Evolutionary conservation across 1,284 basidiomycete genomes (phyloP), one percentile per base, ranked within the genome.

Genomic region (Malassezia nana): DNA sequence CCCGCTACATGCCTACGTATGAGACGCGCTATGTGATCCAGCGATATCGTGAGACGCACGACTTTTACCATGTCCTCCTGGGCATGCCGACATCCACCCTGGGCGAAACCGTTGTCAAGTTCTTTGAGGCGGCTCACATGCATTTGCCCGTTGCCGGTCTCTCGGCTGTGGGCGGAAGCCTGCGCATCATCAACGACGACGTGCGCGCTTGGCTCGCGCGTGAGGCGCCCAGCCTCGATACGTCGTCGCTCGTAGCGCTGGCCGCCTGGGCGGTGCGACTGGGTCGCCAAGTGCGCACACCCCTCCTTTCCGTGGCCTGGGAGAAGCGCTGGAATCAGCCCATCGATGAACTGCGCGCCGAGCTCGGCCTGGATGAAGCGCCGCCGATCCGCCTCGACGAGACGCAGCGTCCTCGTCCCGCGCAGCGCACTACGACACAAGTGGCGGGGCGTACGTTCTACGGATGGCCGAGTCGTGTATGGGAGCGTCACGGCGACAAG

Each of bases 81-180:
- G 83, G 83, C 55, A 81, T 95, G 24, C 90, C 89, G 0, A 89
- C 95, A 47, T 85, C 84, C 55, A 84, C 92, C 64, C 83, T 87
- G 50, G 89, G 86, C 51, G 94, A 98, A 75, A 81, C 96, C n/a
- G 86, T 90, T 0, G 82, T 98, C 75, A 98, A 99, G 75, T 86
- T 84, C 63, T 90, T 98, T 71, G 92, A 98, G 75, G 85, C 90
- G 63, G 82, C 87, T 20, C 95, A 98, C 75, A 82, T 96, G 74
- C 83, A 84, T 6, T 80, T 98, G 12, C 92, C 92, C 1, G 86
- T 96, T 75, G 83, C 91, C 1, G 84, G 80, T 4, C 78, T 98
- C 29, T 85, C 88, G 1, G 85, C 86, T 6, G 72, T 82, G 0
- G 87, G 89, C 66, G 89, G 80, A 0, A 79, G 79, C 1, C 50